A percentile compares a stretch with the other conserved stretches of the same genome.
phyloP scores from a whole-genome alignment of 1,139 yeast genomes.

The Scheffersomyces stambukii region DNA sequence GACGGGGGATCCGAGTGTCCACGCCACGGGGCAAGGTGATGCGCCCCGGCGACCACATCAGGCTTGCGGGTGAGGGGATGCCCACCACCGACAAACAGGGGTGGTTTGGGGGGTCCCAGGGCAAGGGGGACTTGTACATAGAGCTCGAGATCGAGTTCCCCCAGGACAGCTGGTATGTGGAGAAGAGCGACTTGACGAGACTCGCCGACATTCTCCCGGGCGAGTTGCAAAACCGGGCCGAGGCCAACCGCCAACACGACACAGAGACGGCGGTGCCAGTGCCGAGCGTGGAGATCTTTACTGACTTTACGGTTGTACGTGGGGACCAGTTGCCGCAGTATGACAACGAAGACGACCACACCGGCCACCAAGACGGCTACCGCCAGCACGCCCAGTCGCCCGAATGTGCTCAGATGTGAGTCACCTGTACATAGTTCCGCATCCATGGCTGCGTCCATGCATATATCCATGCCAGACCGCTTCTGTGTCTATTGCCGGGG shows the following conservation, averaged over 20 bases:
- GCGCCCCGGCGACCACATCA: constrained; percentile 70
- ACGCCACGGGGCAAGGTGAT: constrained; percentile 76
- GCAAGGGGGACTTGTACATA: constrained; percentile 72
- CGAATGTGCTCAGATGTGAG: constrained; percentile 41
- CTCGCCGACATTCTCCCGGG: constrained; percentile 55
- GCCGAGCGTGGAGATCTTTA: constrained; percentile 37
- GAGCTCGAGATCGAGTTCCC: constrained; percentile 78
- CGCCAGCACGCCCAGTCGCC: constrained; percentile 18
- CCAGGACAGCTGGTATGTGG: constrained; percentile 72
- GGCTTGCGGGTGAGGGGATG: constrained; percentile 82
- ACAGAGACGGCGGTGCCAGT: constrained; percentile 24
- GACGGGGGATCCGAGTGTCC: constrained; percentile 60
- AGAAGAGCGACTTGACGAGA: constrained; percentile 53
- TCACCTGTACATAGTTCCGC: constrained; percentile 2
- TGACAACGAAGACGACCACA: constrained; percentile 20
- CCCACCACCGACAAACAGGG: constrained; percentile 44
- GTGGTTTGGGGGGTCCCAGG: constrained; percentile 29
- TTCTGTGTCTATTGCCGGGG: constrained; percentile 6
- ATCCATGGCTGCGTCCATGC: no score
- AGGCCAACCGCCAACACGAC: constrained; percentile 21
- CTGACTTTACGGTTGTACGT: constrained; percentile 36
- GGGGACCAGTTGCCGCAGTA: constrained; percentile 34
- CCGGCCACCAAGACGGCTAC: constrained; percentile 10
- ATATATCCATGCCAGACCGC: no score
- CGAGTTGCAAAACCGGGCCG: constrained; percentile 21